Evolutionary conservation across 2,329 filamentous ascomycete genomes (phyloP), one percentile per base, ranked within the genome.

Genomic region (Fusarium neocosmosporiellum): DNA sequence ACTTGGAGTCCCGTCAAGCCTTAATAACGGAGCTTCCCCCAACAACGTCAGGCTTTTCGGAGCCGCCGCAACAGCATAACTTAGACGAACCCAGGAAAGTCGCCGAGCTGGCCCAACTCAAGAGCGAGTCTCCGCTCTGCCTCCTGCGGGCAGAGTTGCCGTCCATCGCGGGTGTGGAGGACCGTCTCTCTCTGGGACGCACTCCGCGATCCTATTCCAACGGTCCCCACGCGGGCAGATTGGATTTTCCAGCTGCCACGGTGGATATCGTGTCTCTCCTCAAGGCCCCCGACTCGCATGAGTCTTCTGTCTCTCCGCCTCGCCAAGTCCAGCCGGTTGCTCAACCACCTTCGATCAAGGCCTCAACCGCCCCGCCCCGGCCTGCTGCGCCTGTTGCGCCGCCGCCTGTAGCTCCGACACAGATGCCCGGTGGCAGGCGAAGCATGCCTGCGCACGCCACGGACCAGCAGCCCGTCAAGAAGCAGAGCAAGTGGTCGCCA

Each of bases 251-350:
- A 80, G 88, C 88, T 89, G 90, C 87, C 90, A 95, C 88, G 89
- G 92, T 98, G 95, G 95, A 98, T 95, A 97, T 98, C 93, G 91
- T 93, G 84, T 92, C 93, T 76, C 90, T 98, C 76, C 89, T 98
- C 84, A 94, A 95, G 88, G 89, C 88, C 81, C 86, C 90, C 81
- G 91, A 91, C 88, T 91, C 92, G 84, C 86, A 91, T 88, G 91
- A 93, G 88, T 91, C 91, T 82, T 87, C 87, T 77, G 83, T 83
- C 70, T 85, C 86, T 78, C 82, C 82, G 72, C 78, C 82, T 66
- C 77, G 71, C 53, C 80, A 78, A 67, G 63, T 69, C 63, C 80
- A 75, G 70, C 66, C 74, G 59, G 64, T 73, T 33, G 67, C 67
- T 27, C 75, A 72, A 36, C 65, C 59, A 54, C 48, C 65, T 61